Evolutionary conservation across 169 alveolate genomes (phyloP).

Genomic region (Eimeria zaria): DNA sequence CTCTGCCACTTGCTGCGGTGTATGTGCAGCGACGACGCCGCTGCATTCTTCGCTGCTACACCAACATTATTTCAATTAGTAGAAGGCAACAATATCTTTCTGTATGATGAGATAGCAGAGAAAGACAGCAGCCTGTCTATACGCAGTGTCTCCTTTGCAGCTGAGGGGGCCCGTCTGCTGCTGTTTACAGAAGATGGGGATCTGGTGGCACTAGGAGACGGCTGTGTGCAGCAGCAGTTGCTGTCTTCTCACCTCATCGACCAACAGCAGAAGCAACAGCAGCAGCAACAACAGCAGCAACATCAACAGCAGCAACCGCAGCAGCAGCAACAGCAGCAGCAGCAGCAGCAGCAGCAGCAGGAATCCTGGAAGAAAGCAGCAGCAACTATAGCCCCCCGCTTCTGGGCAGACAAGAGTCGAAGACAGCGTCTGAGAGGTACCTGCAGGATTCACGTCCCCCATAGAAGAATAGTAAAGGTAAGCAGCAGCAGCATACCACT

Average conservation of each 20-base stretch:
- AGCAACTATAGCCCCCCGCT: slow-evolving; percentile 73
- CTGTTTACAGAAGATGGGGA: slow-evolving; percentile 38
- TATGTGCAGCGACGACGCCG: slow-evolving; percentile 29
- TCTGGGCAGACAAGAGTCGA: slow-evolving; percentile 81
- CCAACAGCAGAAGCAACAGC: slow-evolving; percentile 8
- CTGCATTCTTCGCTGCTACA: background rate
- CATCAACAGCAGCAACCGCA: too few relatives aligned
- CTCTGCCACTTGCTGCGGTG: background rate
- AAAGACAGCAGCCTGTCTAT: background rate
- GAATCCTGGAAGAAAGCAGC: slow-evolving; percentile 39
- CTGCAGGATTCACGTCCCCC: slow-evolving; percentile 53
- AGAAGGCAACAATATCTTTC: background rate
- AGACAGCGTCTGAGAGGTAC: slow-evolving; percentile 57
- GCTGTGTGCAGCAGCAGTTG: slow-evolving; percentile 78
- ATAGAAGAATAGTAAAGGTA: slow-evolving; percentile 29
- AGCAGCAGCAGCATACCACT: slow-evolving; percentile 12
- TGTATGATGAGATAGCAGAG: background rate
- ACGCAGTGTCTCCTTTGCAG: slow-evolving; percentile 44
- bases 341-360: slow-evolving; percentile 15
- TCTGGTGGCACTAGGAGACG: slow-evolving; percentile 78
- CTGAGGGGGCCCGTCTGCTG: slow-evolving; percentile 72
- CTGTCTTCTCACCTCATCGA: background rate
- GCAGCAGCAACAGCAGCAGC: slow-evolving; percentile 32
- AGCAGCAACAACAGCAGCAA: too few relatives aligned
- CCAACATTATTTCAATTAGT: slow-evolving; percentile 8